Evolutionary conservation across 2,329 filamentous ascomycete genomes (phyloP).

Genomic region (Microdochium bolleyi): DNA sequence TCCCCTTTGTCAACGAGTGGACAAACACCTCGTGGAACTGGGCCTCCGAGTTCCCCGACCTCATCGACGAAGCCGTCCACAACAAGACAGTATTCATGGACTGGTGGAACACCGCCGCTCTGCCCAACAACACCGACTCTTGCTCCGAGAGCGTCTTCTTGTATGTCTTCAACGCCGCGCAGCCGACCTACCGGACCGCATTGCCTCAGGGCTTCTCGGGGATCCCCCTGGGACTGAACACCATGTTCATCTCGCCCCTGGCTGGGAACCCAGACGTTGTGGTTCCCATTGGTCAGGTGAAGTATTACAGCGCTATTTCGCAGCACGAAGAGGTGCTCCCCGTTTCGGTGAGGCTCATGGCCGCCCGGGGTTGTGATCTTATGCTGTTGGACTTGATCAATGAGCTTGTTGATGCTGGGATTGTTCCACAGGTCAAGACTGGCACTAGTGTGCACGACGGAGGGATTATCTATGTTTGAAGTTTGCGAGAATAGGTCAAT

Average conservation of each 20-base stretch:
- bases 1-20: constrained; percentile 39
- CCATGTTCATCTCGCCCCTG: neutral
- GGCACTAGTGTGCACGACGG: neutral
- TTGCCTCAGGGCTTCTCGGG: neutral
- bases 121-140: neutral
- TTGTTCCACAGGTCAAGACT: neutral
- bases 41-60: constrained; percentile 16
- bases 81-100: constrained; percentile 41
- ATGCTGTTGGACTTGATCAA: neutral
- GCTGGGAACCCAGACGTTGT: neutral
- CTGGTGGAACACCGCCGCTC: constrained; percentile 29
- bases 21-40: constrained; percentile 38
- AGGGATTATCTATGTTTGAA: neutral
- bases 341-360: neutral
- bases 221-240: neutral
- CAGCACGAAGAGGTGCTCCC: neutral
- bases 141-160: neutral
- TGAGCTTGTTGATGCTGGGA: neutral
- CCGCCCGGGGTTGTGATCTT: neutral
- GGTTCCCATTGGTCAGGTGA: neutral
- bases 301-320: neutral
- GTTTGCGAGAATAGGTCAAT: neutral
- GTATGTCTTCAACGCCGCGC: neutral
- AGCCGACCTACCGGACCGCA: neutral
- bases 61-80: constrained; percentile 29